Evolutionary conservation across 2,329 filamentous ascomycete genomes (phyloP), one percentile per base, ranked within the genome.

Genomic region (Didymella sp.): DNA sequence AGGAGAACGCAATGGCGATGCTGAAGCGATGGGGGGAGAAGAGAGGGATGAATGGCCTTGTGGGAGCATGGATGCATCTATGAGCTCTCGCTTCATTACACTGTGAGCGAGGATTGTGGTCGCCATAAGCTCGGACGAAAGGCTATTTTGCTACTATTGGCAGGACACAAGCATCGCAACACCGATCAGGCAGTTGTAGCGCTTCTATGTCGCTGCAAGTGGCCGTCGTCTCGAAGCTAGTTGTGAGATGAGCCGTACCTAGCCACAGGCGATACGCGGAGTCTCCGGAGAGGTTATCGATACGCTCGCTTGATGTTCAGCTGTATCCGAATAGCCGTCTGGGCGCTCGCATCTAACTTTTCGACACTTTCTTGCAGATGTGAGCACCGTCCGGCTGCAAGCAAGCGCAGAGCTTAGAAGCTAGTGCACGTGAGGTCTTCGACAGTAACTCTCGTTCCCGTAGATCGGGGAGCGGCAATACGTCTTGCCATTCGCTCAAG

Each of bases 11-110:
- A 4, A 45, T 54, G 40, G 46, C 55, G n/a, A 71, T 66, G 61
- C 48, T 74, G 49, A 51, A 54, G 24, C 50, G 68, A 24, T 74
- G 69, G 70, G 64, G 64, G 4, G 56, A 59, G 25, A 55, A 48
- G 28, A 48, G 51, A 17, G 56, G 56, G 2, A 55, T 59, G 51
- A 45, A 49, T 21, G 56, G 56, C 9, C 27, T 59, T 7, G 51
- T 54, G 17, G 31, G 56, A 9, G 56, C 56, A 22, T 59, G 56
- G 56, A 51, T 49, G 47, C 46, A 59, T 30, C 13, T 59, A 12
- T 55, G 43, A 59, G 49, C 30, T 25, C 22, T 13, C 11, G 11
- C 17, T 13, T 19, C 35, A 38, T 22, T 22, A 22, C 17, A 15
- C 19, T 19, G 11, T 37, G 11, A 38, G 35, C 17, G 13, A 13